A percentile compares a stretch with the other conserved stretches of the same genome.
Conservation (phyloP, 345 rosid species). For the Gossypioides kirkii region DNA sequence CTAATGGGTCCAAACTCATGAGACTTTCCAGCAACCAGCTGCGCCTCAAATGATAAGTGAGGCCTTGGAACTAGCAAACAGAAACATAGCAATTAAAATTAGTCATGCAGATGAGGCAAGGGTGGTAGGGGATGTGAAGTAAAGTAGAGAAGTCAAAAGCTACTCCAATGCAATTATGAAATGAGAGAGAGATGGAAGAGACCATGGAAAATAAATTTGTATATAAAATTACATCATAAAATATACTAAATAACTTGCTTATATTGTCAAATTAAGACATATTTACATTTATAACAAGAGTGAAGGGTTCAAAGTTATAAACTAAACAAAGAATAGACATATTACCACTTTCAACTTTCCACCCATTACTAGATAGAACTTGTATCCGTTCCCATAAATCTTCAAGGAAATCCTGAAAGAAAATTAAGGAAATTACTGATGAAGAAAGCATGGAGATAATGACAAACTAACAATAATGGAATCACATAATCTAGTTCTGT, state of each 20-base stretch:
- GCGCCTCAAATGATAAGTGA: slow-evolving; percentile 97
- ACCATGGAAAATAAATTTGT: background rate
- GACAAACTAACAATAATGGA: background rate
- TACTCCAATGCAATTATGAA: background rate
- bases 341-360: slow-evolving; percentile 94
- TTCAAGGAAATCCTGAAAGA: slow-evolving; percentile 86
- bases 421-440: slow-evolving; percentile 11
- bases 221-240: slow-evolving; percentile 1
- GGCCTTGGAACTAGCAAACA: slow-evolving; percentile 78
- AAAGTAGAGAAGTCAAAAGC: background rate
- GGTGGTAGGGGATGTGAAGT: background rate
- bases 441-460: background rate
- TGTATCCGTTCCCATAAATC: slow-evolving; percentile 82
- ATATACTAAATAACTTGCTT: background rate
- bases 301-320: background rate
- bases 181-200: background rate
- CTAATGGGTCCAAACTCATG: slow-evolving; percentile 67
- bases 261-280: background rate
- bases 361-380: slow-evolving; percentile 64
- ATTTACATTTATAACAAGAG: background rate
- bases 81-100: slow-evolving; percentile 9
- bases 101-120: slow-evolving; percentile 1
- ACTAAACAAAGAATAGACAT: slow-evolving; percentile 1
- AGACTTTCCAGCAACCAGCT: slow-evolving; percentile 93
- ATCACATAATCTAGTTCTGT: background rate